Evolutionary conservation across 2,329 filamentous ascomycete genomes (phyloP).

Genomic region (Scytalidium sp.): DNA sequence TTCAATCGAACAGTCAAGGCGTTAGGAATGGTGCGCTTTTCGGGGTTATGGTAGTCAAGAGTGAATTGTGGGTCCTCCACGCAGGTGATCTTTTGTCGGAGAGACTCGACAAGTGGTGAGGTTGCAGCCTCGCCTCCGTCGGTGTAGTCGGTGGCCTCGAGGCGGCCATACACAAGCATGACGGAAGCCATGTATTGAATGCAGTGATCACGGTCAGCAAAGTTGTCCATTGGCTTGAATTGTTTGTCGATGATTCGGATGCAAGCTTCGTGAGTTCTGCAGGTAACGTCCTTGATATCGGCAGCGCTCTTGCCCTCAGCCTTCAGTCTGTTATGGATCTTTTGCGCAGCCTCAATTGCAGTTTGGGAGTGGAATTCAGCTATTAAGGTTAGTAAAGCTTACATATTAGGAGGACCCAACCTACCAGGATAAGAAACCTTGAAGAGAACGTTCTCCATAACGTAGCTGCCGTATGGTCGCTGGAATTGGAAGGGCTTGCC

Average conservation of each 20-base stretch:
- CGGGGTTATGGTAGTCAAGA: conserved; percentile 89
- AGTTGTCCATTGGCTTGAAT: conserved; percentile 99
- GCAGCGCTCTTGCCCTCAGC: conserved; percentile 83
- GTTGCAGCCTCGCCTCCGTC: conserved; percentile 91
- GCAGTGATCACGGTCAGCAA: conserved; percentile 98
- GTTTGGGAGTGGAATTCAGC: conserved; percentile 99
- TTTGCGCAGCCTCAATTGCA: conserved; percentile 90
- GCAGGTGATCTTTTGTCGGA: conserved; percentile 91
- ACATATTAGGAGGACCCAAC: conserved; percentile 22
- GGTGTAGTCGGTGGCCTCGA: conserved; percentile 89
- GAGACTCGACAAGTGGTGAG: conserved; percentile 82
- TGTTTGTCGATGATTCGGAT: conserved; percentile 99
- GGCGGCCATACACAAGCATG: conserved; percentile 93
- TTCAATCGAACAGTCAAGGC: conserved; percentile 92
- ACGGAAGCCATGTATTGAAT: conserved; percentile 99
- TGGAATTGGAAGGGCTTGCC: conserved; percentile 96
- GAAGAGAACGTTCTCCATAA: conserved; percentile 99
- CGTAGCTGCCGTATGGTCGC: conserved; percentile 93
- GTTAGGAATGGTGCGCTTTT: conserved; percentile 94
- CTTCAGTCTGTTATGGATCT: conserved; percentile 80
- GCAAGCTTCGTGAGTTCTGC: conserved; percentile 97
- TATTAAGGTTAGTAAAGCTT: conserved; percentile 27
- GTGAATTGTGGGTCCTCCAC: conserved; percentile 97
- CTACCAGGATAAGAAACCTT: conserved; percentile 97
- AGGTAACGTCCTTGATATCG: conserved; percentile 90